Evolutionary conservation across 1,139 yeast species (phyloP).

Genomic region (Saccharomycopsis crataegensis): DNA sequence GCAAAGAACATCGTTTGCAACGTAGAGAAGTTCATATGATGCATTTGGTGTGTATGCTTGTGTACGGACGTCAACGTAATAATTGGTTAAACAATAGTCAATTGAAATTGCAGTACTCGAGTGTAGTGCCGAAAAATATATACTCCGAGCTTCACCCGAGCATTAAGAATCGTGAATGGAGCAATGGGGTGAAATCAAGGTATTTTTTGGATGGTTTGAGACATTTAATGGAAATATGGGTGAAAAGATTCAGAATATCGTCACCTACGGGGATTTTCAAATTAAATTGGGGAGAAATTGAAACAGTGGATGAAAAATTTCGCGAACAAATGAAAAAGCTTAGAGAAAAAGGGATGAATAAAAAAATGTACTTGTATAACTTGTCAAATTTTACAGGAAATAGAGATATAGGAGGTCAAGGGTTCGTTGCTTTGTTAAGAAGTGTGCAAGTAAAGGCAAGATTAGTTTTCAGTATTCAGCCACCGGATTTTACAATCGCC

Average conservation of each 20-base stretch:
- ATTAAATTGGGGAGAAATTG: conserved; percentile 57
- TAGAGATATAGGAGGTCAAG: conserved; percentile 78
- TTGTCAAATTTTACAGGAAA: conserved; percentile 53
- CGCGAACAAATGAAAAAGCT: conserved; percentile 11
- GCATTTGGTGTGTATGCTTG: conserved; percentile 48
- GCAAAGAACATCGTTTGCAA: conserved; percentile 45
- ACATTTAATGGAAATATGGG: conserved; percentile 56
- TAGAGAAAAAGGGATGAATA: conserved; percentile 25
- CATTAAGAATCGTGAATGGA: conserved; percentile 26
- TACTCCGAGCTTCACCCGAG: conserved; percentile 43
- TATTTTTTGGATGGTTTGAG: conserved; percentile 69
- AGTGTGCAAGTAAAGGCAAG: conserved; percentile 68
- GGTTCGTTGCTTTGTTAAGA: conserved; percentile 71
- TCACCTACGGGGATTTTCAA: conserved; percentile 37
- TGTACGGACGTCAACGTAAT: conserved; percentile 63
- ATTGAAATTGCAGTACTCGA: conserved; percentile 35
- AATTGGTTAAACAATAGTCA: conserved; percentile 59
- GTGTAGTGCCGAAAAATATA: conserved; percentile 41
- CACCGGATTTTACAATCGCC: conserved; percentile 70
- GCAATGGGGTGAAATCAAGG: conserved; percentile 49
- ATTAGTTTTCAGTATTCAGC: conserved; percentile 75
- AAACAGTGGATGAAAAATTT: conserved; percentile 23
- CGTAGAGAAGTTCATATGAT: conserved; percentile 54
- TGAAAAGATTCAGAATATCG: conserved; percentile 46
- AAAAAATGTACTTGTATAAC: conserved; percentile 35